Evolutionary conservation across 495 filamentous ascomycete species (phyloP).

Genomic region (Cryomyces minteri): DNA sequence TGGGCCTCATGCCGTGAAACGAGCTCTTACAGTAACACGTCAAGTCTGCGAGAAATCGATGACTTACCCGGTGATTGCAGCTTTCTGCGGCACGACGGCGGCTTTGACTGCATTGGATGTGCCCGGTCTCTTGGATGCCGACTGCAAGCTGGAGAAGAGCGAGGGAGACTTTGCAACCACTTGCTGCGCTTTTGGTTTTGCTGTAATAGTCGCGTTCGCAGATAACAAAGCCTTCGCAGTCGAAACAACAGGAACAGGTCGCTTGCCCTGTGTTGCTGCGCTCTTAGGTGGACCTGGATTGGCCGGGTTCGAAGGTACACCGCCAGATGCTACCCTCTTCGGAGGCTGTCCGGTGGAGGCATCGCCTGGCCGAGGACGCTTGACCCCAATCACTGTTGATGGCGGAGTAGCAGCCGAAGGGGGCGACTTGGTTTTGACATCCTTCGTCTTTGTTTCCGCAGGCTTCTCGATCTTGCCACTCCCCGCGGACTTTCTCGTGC

Average conservation of each 20-base stretch:
- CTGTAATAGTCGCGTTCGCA: constrained; percentile 9
- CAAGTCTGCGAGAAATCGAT: too few relatives aligned
- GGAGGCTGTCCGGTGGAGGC: constrained; percentile 15
- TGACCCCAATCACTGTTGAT: constrained; percentile 23
- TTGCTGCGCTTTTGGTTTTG: constrained; percentile 30
- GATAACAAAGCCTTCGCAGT: not conserved
- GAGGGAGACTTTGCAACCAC: constrained; percentile 36
- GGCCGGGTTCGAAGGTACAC: not conserved
- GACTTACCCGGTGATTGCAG: too few relatives aligned
- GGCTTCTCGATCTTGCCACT: constrained; percentile 19
- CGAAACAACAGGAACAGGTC: not conserved
- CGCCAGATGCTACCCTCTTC: constrained; percentile 14
- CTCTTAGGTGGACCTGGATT: constrained; percentile 1
- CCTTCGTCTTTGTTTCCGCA: constrained; percentile 22
- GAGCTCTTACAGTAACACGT: too few relatives aligned
- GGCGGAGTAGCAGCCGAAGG: constrained; percentile 14
- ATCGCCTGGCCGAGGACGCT: constrained; percentile 28
- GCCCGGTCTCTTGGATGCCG: constrained; percentile 42
- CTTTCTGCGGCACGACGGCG: not conserved
- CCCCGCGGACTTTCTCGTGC: too few relatives aligned
- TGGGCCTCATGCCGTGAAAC: too few relatives aligned
- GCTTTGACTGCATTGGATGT: constrained; percentile 31
- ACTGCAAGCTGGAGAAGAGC: constrained; percentile 38
- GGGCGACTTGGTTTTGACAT: constrained; percentile 13
- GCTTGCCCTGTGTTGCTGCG: constrained; percentile 12